phyloP scores from a whole-genome alignment of 2,329 filamentous ascomycete species.

The Hymenoscyphus fraxineus region DNA sequence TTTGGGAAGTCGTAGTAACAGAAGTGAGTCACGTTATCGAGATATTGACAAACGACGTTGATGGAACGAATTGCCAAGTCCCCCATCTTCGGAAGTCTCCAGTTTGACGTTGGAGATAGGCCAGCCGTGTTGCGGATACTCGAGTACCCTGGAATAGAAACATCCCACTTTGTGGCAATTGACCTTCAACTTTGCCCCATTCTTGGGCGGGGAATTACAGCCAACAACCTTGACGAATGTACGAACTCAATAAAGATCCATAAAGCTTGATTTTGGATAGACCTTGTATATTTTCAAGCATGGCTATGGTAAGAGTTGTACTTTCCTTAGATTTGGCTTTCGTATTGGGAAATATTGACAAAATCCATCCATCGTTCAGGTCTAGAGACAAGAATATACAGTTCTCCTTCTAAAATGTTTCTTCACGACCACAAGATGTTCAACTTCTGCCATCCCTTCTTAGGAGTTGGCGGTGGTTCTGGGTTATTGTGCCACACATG shows the following conservation, averaged over 20 bases:
- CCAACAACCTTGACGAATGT: background rate
- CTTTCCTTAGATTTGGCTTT: too few species aligned
- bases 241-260: background rate
- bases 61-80: background rate
- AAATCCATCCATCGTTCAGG: too few species aligned
- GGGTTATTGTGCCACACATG: constrained; percentile 34
- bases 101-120: background rate
- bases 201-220: background rate
- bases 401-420: background rate
- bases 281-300: background rate
- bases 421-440: constrained; percentile 30
- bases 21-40: background rate
- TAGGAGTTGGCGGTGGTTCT: constrained; percentile 19
- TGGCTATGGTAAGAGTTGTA: too few species aligned
- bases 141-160: background rate
- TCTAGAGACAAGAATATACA: background rate
- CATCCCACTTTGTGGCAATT: background rate
- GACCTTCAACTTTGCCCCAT: background rate
- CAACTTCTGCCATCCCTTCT: constrained; percentile 22
- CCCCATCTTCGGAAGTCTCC: background rate
- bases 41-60: background rate
- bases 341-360: too few species aligned
- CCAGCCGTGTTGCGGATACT: background rate
- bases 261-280: too few species aligned
- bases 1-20: background rate